A percentile compares a stretch with the other conserved stretches of the same genome.
phyloP scores from a whole-genome alignment of 164 flowering plant species.

The Liquidambar formosana region DNA sequence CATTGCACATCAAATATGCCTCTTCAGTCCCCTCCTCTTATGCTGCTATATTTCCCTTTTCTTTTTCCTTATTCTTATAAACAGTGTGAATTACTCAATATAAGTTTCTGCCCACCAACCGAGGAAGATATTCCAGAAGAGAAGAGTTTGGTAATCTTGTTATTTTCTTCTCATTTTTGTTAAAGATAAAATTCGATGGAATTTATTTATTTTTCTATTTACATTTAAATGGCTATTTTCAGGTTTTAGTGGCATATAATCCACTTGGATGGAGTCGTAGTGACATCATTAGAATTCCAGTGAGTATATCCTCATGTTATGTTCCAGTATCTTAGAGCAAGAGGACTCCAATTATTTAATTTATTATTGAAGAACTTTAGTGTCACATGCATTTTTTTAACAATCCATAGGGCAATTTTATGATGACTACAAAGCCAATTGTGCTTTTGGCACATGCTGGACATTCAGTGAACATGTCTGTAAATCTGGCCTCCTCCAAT shows the following conservation, averaged over 20 bases:
- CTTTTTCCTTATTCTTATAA: too few relatives aligned
- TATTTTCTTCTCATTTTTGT: neutral
- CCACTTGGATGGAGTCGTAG: slow-evolving; percentile 84
- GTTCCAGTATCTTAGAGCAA: neutral
- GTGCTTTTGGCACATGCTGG: neutral
- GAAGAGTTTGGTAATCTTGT: slow-evolving; percentile 62
- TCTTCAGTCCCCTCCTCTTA: neutral
- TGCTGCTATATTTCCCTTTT: too few relatives aligned
- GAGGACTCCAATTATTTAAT: neutral
- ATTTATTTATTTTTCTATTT: neutral
- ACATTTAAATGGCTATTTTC: slow-evolving; percentile 16
- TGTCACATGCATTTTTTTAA: neutral
- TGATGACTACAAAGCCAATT: neutral
- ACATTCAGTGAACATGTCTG: neutral
- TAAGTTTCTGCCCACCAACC: slow-evolving; percentile 84
- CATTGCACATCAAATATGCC: too few relatives aligned
- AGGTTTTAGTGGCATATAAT: slow-evolving; percentile 90
- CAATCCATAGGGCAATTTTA: neutral
- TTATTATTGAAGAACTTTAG: neutral
- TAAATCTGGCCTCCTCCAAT: too few relatives aligned
- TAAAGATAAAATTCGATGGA: neutral
- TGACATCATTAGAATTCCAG: slow-evolving; percentile 74
- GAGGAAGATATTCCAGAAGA: slow-evolving; percentile 62
- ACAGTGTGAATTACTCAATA: slow-evolving; percentile 81
- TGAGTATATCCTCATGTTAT: slow-evolving; percentile 32